phyloP scores from a whole-genome alignment of 768 basidiomycete genomes.

The Lyophyllum semitale region DNA sequence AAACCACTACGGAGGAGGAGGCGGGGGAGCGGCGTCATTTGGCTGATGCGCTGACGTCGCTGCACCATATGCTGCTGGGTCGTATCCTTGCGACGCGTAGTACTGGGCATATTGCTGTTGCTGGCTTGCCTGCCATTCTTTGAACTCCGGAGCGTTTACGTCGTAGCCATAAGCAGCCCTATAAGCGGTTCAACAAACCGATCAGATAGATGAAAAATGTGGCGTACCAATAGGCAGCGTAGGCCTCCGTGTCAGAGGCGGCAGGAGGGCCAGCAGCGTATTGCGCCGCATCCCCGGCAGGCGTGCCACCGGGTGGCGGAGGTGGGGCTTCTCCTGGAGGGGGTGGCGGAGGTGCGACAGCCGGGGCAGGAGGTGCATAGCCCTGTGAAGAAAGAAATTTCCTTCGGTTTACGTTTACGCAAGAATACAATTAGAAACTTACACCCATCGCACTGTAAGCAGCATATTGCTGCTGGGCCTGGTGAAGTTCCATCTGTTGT shows the following conservation, averaged over 20 bases:
- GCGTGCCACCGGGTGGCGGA: constrained; percentile 46
- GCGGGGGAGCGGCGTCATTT: constrained; percentile 31
- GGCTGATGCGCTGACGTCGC: constrained; percentile 22
- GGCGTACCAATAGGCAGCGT: constrained; percentile 59
- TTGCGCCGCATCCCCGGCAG: constrained; percentile 45
- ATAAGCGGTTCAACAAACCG: background rate
- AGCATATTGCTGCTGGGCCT: constrained; percentile 80
- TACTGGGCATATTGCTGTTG: constrained; percentile 76
- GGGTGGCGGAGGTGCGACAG: constrained; percentile 55
- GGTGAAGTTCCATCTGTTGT: constrained; percentile 86
- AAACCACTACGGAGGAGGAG: constrained; percentile 24
- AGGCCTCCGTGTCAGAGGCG: constrained; percentile 52
- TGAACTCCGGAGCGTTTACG: constrained; percentile 80
- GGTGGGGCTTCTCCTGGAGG: constrained; percentile 51
- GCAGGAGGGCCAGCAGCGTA: constrained; percentile 39
- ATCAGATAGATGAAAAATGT: constrained; percentile 14
- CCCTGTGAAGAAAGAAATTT: constrained; percentile 26
- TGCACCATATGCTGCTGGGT: constrained; percentile 20
- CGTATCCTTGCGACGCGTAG: constrained; percentile 61
- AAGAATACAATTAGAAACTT: constrained; percentile 28
- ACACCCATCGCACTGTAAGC: constrained; percentile 67
- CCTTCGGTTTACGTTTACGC: background rate
- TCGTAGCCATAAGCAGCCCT: constrained; percentile 90
- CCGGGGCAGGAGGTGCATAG: constrained; percentile 53
- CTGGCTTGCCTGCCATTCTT: constrained; percentile 78